Conservation (phyloP, 768 basidiomycete species). For the Lactarius evosmus region DNA sequence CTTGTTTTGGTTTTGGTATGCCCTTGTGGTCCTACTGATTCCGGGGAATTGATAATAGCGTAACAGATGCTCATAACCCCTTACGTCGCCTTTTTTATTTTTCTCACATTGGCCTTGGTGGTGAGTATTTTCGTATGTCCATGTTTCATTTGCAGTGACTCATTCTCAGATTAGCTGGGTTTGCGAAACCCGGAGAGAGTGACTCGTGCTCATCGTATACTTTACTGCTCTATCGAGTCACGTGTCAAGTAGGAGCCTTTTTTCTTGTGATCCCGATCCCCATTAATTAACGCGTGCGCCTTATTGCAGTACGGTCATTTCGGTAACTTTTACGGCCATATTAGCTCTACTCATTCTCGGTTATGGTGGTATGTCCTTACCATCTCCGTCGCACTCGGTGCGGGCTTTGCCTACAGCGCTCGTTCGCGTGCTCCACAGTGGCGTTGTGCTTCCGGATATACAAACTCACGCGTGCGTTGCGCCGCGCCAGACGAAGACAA, state of each 20-base stretch:
- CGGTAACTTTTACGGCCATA: conserved; percentile 6
- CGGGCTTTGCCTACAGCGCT: neutral
- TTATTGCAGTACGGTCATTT: conserved; percentile 3
- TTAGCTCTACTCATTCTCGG: neutral
- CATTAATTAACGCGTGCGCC: no score
- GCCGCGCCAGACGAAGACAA: neutral
- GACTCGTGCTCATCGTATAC: conserved; percentile 12
- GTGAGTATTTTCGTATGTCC: neutral
- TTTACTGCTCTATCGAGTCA: conserved; percentile 15
- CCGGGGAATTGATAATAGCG: neutral
- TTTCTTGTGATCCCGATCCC: no score
- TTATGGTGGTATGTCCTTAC: neutral
- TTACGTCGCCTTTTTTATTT: conserved; percentile 6
- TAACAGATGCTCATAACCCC: conserved; percentile 13
- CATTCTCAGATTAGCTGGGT: conserved; percentile 10
- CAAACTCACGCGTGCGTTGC: conserved; percentile 1
- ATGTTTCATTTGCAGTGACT: neutral
- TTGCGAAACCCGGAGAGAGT: neutral
- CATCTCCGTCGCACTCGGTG: neutral
- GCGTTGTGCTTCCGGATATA: conserved; percentile 8
- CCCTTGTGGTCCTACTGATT: neutral
- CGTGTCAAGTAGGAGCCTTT: conserved; percentile 1
- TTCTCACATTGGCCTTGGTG: neutral
- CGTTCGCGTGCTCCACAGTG: neutral
- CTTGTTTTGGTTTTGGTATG: neutral